phyloP scores from a whole-genome alignment of 371 early-diverging fungal species.

The Zancudomyces culisetae region DNA sequence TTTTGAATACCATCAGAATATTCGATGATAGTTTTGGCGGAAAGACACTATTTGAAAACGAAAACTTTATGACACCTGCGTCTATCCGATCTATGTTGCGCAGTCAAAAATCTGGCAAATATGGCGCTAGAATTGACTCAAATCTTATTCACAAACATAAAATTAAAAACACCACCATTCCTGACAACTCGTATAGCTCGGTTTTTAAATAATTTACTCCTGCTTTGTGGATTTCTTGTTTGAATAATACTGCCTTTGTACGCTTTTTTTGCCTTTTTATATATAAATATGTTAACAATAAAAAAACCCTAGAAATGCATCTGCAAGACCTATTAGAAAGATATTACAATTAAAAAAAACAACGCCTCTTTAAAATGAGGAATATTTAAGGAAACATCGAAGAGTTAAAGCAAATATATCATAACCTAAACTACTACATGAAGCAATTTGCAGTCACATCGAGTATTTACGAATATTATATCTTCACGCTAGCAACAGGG shows the following conservation, averaged over 20 bases:
- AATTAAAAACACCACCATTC: slow-evolving; percentile 2
- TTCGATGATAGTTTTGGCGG: slow-evolving; percentile 92
- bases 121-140: slow-evolving; percentile 13
- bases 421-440: no score
- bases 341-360: no score
- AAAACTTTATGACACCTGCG: slow-evolving; percentile 61
- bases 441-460: no score
- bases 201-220: slow-evolving; percentile 8
- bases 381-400: no score
- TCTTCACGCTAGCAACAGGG: neutral
- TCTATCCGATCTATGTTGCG: slow-evolving; percentile 15
- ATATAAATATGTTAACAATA: no score
- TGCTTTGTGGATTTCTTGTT: neutral
- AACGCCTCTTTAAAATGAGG: no score
- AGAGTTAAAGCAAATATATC: no score
- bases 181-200: slow-evolving; percentile 10
- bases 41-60: slow-evolving; percentile 72
- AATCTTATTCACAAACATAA: slow-evolving; percentile 3
- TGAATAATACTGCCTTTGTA: neutral
- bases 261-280: no score
- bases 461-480: no score
- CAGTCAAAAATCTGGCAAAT: slow-evolving; percentile 11
- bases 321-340: no score
- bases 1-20: slow-evolving; percentile 73
- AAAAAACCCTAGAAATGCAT: no score